Evolutionary conservation across 2,329 filamentous ascomycete species (phyloP).

Genomic region (Leptographium lundbergii): DNA sequence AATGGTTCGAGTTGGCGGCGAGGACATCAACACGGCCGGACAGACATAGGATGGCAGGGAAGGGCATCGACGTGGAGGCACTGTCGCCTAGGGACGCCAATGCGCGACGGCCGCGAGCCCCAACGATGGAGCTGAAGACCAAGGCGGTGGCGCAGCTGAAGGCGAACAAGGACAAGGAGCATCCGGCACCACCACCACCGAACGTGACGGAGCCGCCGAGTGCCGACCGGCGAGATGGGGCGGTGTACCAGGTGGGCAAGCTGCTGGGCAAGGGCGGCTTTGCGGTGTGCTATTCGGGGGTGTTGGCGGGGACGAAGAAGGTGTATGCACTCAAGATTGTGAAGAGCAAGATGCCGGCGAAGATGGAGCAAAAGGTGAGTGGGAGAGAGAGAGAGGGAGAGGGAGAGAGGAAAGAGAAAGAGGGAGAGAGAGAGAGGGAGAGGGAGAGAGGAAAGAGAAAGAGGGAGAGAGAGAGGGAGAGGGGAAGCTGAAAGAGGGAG

Average conservation of each 20-base stretch:
- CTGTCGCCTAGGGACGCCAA: constrained; percentile 54
- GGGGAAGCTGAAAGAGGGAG: no score
- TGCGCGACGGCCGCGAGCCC: constrained; percentile 36
- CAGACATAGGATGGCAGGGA: constrained; percentile 24
- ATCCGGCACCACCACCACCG: constrained; percentile 50
- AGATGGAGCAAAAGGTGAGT: constrained; percentile 70
- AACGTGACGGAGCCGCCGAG: constrained; percentile 52
- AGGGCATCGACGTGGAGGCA: constrained; percentile 47
- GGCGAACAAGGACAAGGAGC: constrained; percentile 51
- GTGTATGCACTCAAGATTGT: constrained; percentile 72
- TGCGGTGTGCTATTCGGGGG: constrained; percentile 66
- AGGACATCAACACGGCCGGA: background rate
- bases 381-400: no score
- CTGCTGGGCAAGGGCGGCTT: constrained; percentile 72
- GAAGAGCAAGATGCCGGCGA: constrained; percentile 67
- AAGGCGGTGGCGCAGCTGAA: constrained; percentile 40
- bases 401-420: no score
- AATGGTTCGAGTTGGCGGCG: background rate
- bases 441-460: no score
- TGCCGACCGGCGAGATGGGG: constrained; percentile 54
- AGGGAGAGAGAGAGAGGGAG: no score
- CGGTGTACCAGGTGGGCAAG: constrained; percentile 61
- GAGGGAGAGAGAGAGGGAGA: no score
- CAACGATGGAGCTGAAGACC: constrained; percentile 35
- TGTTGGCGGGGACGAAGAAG: constrained; percentile 52